Evolutionary conservation across 352 stramenopile genomes (phyloP).

Genomic region (Phytophthora kernoviae): DNA sequence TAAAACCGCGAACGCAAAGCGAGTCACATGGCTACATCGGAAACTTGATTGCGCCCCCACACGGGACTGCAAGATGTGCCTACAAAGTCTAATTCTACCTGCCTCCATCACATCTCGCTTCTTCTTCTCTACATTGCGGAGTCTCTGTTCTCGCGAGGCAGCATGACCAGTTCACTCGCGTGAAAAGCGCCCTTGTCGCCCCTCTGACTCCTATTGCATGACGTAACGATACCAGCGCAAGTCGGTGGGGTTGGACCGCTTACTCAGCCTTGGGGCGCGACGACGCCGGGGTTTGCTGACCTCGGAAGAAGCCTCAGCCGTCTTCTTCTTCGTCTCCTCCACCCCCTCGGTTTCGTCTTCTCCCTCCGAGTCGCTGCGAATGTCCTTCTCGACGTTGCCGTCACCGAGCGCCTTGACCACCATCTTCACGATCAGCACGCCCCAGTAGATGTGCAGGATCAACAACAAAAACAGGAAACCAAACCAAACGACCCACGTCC

Average conservation of each 20-base stretch:
- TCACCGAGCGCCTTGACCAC: constrained; percentile 60
- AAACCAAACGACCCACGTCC: constrained; percentile 57
- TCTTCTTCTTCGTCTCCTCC: constrained; percentile 25
- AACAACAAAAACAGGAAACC: constrained; percentile 64
- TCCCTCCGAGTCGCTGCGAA: constrained; percentile 77
- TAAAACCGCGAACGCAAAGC: too few species aligned
- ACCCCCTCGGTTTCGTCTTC: constrained; percentile 33
- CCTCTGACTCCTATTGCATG: constrained; percentile 16
- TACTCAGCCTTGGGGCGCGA: constrained; percentile 73
- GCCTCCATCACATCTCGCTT: constrained; percentile 18
- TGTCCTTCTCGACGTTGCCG: constrained; percentile 83
- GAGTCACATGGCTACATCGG: not conserved
- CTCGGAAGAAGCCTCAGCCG: constrained; percentile 15
- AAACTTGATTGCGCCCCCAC: constrained; percentile 1
- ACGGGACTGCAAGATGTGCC: not conserved
- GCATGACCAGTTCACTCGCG: constrained; percentile 3
- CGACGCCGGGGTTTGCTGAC: constrained; percentile 56
- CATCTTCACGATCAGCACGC: constrained; percentile 79
- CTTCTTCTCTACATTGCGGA: constrained; percentile 34
- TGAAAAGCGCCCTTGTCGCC: constrained; percentile 12
- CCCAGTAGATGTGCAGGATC: constrained; percentile 80
- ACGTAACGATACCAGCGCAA: constrained; percentile 18
- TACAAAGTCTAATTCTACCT: constrained; percentile 33
- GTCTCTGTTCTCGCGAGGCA: constrained; percentile 1
- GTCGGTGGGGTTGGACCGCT: not conserved